These are phyloP conservation scores for Rhynchospora pubera DNA, from an alignment of 176 grass and related monocot genomes.

Conservation along the genomic window DNA sequence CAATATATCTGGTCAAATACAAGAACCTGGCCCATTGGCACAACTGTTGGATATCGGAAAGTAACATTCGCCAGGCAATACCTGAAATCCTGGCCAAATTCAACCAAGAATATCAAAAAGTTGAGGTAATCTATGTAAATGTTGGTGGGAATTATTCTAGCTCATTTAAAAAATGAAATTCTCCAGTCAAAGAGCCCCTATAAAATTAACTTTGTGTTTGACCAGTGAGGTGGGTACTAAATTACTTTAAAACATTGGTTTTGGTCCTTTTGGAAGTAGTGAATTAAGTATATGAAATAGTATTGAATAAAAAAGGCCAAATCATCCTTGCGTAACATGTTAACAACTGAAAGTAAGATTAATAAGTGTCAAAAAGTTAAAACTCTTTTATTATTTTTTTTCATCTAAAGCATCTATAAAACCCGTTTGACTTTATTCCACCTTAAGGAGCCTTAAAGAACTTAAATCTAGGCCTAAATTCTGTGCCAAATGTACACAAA, in stretches of 20 bases:
- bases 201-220: not conserved
- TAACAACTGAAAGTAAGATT: not conserved
- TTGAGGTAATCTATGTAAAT: conserved; percentile 36
- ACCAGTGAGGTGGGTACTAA: not conserved
- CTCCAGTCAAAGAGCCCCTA: not conserved
- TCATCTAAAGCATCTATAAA: no score
- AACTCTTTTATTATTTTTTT: no score
- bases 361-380: not conserved
- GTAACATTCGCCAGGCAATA: conserved; percentile 20
- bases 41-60: conserved; percentile 63
- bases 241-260: conserved; percentile 11
- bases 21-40: conserved; percentile 62
- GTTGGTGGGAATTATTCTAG: conserved; percentile 14
- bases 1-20: conserved; percentile 63
- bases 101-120: conserved; percentile 41
- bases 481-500: not conserved
- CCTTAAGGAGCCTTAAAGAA: no score
- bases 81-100: conserved; percentile 50
- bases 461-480: no score
- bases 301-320: not conserved
- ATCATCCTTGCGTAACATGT: not conserved
- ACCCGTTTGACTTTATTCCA: no score
- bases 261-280: not conserved
- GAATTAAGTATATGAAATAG: not conserved
- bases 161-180: not conserved